Base-by-base conservation (phyloP, 192 early-diverging fungal species). In the Ramicandelaber brevisporus region DNA sequence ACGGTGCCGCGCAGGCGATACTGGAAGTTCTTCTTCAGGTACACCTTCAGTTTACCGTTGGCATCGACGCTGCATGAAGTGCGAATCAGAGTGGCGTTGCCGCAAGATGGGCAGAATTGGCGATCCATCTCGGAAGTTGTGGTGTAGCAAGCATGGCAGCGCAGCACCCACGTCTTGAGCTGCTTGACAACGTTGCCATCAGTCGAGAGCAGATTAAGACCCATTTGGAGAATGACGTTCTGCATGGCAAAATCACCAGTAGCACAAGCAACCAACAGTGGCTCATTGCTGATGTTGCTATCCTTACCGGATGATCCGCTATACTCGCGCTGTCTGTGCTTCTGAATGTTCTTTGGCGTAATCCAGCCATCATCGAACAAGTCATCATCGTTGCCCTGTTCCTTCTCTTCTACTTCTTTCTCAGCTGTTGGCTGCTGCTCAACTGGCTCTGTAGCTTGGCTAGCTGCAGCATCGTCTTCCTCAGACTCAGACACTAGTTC, bases 171-270 rank as follows among this genome's bases (percentile, higher is more conserved):
- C 26, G 63, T 86, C 46, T 81, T 79, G 38, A 89, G 46, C 17
- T 63, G 59, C 17, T 33, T 61, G 25, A 97, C 73, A 9, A 58
- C 41, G 5, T 77, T 41, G 27, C 90, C 90, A 40, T 92, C 84
- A 6, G 74, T 49, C 3, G 75, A 75, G 5, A 92, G 46, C 21
- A 97, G 59, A 26, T 63, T 59, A 38, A 97, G 59, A 11, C 71
- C 65, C 77, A 95, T 89, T 52, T 89, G 83, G 30, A 97, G 49
- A 21, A 92, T 43, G 9, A 95, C 79, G 50, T 97, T 97, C 59
- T 95, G 83, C 77, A 92, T 85, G 15, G 88, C 85, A 42, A 83
- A 95, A 57, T 95, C 88, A 6, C 60, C 47, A 0, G 88, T 85
- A 21, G 80, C 75, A 45, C 86, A 90, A 10, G 76, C 86, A 3